phyloP scores from a whole-genome alignment of 805 yeast genomes.

The Suhomyces vadensis region DNA sequence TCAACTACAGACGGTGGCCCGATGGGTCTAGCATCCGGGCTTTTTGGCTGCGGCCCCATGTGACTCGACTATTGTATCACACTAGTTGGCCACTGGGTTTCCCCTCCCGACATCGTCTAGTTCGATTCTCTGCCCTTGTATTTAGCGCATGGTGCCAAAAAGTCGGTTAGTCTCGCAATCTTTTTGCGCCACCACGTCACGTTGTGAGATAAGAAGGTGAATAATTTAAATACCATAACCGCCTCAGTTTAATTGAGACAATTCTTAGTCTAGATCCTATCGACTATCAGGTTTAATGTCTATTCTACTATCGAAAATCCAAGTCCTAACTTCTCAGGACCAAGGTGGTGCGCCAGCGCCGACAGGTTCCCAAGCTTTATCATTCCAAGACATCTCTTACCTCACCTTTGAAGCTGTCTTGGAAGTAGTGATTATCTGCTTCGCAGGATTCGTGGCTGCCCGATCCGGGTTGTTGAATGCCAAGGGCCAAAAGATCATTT shows the following conservation, averaged over 20 bases:
- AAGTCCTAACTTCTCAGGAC: no score
- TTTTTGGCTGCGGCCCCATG: not conserved
- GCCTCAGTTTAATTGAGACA: constrained; percentile 1
- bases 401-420: constrained; percentile 89
- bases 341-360: no score
- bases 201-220: constrained; percentile 1
- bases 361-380: constrained; percentile 19
- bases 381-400: constrained; percentile 50
- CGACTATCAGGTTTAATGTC: no score
- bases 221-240: not conserved
- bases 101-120: not conserved
- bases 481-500: constrained; percentile 73
- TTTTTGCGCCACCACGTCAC: constrained; percentile 2
- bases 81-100: no score
- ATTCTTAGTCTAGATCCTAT: not conserved
- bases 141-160: not conserved
- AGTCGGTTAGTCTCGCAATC: not conserved
- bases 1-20: not conserved
- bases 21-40: not conserved
- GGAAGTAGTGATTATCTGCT: constrained; percentile 83
- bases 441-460: constrained; percentile 86
- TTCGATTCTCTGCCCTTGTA: no score
- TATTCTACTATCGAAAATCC: not conserved
- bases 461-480: constrained; percentile 66
- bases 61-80: no score